Percentiles rank a stretch among this genome's conserved stretches.
These are phyloP conservation scores for Aspergillus affinis DNA, from an alignment of 495 filamentous ascomycete species.

Conservation along the genomic window DNA sequence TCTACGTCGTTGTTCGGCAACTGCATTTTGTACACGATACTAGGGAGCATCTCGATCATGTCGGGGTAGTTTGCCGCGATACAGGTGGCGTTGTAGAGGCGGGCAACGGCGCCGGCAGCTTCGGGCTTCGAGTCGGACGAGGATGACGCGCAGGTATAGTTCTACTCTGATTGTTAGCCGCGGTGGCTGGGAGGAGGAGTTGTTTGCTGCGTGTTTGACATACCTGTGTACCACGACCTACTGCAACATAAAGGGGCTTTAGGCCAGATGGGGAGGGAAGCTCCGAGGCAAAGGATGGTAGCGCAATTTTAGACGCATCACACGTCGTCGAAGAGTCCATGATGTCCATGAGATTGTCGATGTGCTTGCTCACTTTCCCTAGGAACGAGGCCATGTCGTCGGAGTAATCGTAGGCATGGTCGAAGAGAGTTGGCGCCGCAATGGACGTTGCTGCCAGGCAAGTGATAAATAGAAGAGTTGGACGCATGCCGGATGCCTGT, in stretches of 20 bases:
- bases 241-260: constrained; percentile 68
- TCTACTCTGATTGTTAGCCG: constrained; percentile 48
- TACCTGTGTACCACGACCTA: constrained; percentile 78
- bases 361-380: constrained; percentile 39
- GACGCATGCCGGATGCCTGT: constrained; percentile 31
- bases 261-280: constrained; percentile 61
- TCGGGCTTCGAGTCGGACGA: constrained; percentile 58
- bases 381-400: constrained; percentile 38
- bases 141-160: constrained; percentile 78
- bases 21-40: constrained; percentile 37
- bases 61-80: constrained; percentile 64
- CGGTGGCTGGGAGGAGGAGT: neutral
- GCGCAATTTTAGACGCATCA: constrained; percentile 36
- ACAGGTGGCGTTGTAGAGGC: constrained; percentile 87
- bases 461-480: constrained; percentile 25
- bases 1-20: constrained; percentile 36
- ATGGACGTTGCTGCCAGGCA: constrained; percentile 33
- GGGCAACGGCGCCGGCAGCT: constrained; percentile 73
- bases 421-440: constrained; percentile 38
- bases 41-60: constrained; percentile 53
- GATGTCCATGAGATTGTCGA: constrained; percentile 25
- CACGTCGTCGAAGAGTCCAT: constrained; percentile 28
- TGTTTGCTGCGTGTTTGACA: constrained; percentile 9
- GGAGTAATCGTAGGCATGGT: constrained; percentile 39
- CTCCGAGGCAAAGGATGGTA: constrained; percentile 42